Base-by-base conservation (phyloP, 169 alveolate genomes). In the Plasmodium ovale region DNA sequence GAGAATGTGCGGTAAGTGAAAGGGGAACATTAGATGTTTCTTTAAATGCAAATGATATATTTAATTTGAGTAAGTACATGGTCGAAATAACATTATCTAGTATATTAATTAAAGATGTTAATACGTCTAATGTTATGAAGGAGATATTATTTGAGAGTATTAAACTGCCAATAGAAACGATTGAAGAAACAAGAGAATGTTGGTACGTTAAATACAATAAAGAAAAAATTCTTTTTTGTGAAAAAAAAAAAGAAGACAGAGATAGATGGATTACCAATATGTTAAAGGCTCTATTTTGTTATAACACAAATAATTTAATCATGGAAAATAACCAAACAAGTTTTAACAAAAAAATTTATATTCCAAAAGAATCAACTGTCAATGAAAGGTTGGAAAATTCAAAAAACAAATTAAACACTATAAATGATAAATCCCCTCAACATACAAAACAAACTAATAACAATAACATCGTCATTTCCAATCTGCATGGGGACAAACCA, bases 141-240 rank as follows among this genome's bases (percentile, higher is more conserved):
- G 79, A 60, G 19, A 27, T 77, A 10, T 16, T 79, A 77, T 77
- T 44, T 77, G 49, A 62, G 7, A 14, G 23, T 37, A 54, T 77
- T 62, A 77, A 77, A 67, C 60, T 77, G 33, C 89, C 89, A 77
- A 77, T 77, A 44, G 77, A 62, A 37, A 77, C 89, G 14, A 77
- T 77, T 47, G 89, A 77, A 64, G 89, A 77, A 77, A 77, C 89
- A 37, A 62, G 89, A 54, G 89, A 77, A 42, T 77, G 89, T 29
- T 77, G 89, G 89, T 44, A 65, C n/a, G 47, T 77, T 51, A 64
- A 67, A 64, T 47, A n/a, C 14, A 67, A 29, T 31, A 62, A 31
- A n/a, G 89, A 77, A 49, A 77, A 64, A 64, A 47, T 77, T 21
- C 53, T 77, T 19, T 77, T 77, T 19, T 77, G 89, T 77, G 89